These are phyloP conservation scores for Passalora sequoiae DNA, from an alignment of 2,329 filamentous ascomycete species.

Conservation along the genomic window DNA sequence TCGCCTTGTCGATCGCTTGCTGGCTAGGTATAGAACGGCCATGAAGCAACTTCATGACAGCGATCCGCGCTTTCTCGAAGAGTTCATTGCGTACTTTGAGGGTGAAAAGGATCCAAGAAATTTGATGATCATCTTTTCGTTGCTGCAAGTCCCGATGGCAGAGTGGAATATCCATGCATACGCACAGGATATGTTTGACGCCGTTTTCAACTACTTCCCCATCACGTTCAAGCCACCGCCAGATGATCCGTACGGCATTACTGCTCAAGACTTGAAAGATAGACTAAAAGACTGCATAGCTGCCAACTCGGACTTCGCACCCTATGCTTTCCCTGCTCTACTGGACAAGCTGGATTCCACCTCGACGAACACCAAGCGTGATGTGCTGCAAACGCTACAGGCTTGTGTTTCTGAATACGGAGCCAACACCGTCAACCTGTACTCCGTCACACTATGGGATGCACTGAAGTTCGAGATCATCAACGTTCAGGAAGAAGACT, in stretches of 20 bases:
- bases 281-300: constrained; percentile 60
- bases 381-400: constrained; percentile 59
- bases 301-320: constrained; percentile 58
- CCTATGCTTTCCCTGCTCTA: constrained; percentile 61
- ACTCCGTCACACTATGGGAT: constrained; percentile 63
- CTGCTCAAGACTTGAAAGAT: constrained; percentile 62
- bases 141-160: constrained; percentile 61
- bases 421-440: constrained; percentile 54
- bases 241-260: constrained; percentile 65
- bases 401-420: constrained; percentile 58
- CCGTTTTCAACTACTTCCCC: constrained; percentile 67
- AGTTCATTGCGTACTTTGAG: constrained; percentile 60
- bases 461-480: constrained; percentile 65
- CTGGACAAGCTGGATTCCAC: constrained; percentile 66
- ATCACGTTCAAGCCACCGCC: constrained; percentile 66
- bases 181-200: constrained; percentile 60
- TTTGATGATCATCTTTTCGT: constrained; percentile 65
- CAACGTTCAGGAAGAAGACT: constrained; percentile 61
- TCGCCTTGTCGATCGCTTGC: constrained; percentile 56
- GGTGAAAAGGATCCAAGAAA: constrained; percentile 67
- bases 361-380: constrained; percentile 63
- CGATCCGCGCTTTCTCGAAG: constrained; percentile 53
- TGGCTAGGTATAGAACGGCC: constrained; percentile 57
- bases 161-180: constrained; percentile 61
- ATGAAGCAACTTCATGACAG: constrained; percentile 51